phyloP scores from a whole-genome alignment of 805 yeast species.

The Schizosaccharomyces lindneri region DNA sequence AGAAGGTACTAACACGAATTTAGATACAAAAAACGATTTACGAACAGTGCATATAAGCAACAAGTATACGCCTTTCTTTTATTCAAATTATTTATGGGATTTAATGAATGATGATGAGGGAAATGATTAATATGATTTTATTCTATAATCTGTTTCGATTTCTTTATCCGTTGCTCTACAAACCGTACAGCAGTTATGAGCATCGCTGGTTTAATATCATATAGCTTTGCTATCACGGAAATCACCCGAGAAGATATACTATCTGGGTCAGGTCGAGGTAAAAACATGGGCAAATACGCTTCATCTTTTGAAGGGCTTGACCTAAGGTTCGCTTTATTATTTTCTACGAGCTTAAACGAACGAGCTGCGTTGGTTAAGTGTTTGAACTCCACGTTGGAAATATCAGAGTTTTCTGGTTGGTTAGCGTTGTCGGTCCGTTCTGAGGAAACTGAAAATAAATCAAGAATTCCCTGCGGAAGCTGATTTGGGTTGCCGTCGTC shows the following conservation, averaged over 20 bases:
- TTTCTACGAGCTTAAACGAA: not conserved
- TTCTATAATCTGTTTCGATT: not conserved
- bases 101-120: not conserved
- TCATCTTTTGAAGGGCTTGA: not conserved
- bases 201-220: not conserved
- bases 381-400: not conserved
- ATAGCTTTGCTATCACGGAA: not conserved
- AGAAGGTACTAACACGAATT: not conserved
- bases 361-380: not conserved
- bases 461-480: not conserved
- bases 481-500: not conserved
- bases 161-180: not conserved
- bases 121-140: not conserved
- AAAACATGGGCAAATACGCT: not conserved
- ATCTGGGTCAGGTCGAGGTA: not conserved
- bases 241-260: not conserved
- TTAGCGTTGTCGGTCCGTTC: not conserved
- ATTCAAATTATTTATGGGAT: conserved; percentile 59
- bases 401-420: not conserved
- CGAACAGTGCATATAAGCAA: conserved; percentile 12
- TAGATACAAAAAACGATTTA: conserved; percentile 6
- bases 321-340: not conserved
- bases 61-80: conserved; percentile 39
- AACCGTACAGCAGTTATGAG: not conserved
- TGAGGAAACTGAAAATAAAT: not conserved